These are phyloP conservation scores for Kwoniella dejecticola DNA, from an alignment of 768 basidiomycete species.

Conservation along the genomic window DNA sequence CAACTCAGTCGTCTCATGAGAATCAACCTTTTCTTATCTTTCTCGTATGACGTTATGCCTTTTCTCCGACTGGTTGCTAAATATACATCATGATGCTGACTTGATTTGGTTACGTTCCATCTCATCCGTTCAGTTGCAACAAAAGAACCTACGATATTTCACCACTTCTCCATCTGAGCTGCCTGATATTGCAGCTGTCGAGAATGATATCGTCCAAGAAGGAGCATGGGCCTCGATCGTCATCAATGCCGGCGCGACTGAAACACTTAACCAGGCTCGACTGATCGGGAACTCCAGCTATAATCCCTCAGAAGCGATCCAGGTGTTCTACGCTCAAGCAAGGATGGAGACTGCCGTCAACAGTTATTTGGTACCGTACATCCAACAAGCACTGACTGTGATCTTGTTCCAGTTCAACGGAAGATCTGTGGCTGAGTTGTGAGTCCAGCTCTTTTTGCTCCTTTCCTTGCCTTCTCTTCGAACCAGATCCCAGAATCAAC, in stretches of 20 bases:
- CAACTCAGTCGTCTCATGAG: too few species aligned
- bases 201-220: constrained; percentile 56
- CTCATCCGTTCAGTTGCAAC: constrained; percentile 14
- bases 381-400: constrained; percentile 34
- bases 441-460: constrained; percentile 13
- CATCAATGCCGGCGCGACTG: constrained; percentile 57
- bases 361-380: constrained; percentile 57
- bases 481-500: too few species aligned
- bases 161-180: constrained; percentile 35
- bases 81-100: constrained; percentile 13
- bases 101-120: not conserved
- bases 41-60: not conserved
- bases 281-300: constrained; percentile 57
- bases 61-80: not conserved
- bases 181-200: constrained; percentile 51
- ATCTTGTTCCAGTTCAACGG: constrained; percentile 35
- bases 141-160: constrained; percentile 48
- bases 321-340: constrained; percentile 59
- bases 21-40: constrained; percentile 10
- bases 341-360: constrained; percentile 58
- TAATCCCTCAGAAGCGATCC: constrained; percentile 55
- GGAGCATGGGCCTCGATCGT: constrained; percentile 59
- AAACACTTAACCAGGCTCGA: constrained; percentile 53
- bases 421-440: constrained; percentile 42
- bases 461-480: too few species aligned